Conservation (phyloP, 306 rosid genomes). For the Quercus cerris region DNA sequence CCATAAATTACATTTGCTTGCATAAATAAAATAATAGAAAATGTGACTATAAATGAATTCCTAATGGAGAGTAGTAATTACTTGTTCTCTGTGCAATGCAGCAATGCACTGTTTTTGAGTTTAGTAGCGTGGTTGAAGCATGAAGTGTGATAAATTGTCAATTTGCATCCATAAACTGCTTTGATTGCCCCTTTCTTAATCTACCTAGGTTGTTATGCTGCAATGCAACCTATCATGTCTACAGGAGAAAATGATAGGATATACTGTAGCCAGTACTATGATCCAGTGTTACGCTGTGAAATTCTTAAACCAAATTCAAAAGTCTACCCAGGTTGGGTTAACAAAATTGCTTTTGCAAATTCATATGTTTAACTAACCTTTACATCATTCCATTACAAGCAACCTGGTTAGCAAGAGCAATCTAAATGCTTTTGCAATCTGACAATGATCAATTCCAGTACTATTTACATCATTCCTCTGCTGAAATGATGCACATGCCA, state of each 20-base stretch:
- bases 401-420: not conserved
- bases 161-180: not conserved
- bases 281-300: not conserved
- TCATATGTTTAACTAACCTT: not conserved
- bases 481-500: not conserved
- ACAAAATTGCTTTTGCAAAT: not conserved
- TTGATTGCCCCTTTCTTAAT: not conserved
- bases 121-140: not conserved
- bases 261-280: not conserved
- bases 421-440: not conserved
- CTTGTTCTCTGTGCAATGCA: not conserved
- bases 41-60: not conserved
- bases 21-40: not conserved
- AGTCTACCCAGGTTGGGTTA: not conserved
- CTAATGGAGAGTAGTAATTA: not conserved
- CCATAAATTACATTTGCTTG: too few relatives aligned
- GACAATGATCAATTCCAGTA: not conserved
- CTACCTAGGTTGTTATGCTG: not conserved
- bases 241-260: not conserved
- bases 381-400: not conserved
- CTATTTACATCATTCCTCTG: not conserved
- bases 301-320: not conserved
- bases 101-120: not conserved
- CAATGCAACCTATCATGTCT: not conserved
- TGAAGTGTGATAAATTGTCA: too few relatives aligned